These are phyloP conservation scores for Typha latifolia DNA, from an alignment of 176 grass and related monocot species.

Conservation along the genomic window DNA sequence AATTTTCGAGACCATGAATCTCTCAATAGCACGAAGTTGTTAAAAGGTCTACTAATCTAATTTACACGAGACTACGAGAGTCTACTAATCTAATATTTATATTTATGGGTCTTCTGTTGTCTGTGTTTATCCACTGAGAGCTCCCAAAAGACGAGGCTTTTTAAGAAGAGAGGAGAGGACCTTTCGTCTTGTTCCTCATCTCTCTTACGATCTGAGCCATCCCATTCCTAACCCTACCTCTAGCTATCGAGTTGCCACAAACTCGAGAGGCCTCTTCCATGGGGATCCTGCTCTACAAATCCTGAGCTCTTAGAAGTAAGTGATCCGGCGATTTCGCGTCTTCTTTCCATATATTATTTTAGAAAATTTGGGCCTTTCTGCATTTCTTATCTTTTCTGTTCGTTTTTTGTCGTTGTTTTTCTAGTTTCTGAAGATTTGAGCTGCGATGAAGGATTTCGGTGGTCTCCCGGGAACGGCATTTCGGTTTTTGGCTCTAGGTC, in stretches of 20 bases:
- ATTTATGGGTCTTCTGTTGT: neutral
- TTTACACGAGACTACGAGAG: neutral
- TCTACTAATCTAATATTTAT: neutral
- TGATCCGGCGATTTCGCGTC: neutral
- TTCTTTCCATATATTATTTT: neutral
- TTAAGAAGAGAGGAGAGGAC: neutral
- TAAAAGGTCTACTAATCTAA: no score
- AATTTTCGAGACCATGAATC: no score
- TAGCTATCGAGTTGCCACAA: neutral
- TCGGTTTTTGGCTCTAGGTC: neutral
- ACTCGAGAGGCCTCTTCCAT: neutral
- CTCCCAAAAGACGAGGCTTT: neutral
- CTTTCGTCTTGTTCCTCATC: neutral
- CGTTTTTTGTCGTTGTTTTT: neutral
- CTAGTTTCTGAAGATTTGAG: neutral
- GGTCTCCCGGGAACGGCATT: neutral
- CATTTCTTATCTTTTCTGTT: neutral
- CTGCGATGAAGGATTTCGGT: neutral
- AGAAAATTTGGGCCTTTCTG: neutral
- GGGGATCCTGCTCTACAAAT: neutral
- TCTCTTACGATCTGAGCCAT: neutral
- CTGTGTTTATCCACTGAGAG: neutral
- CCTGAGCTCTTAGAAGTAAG: neutral
- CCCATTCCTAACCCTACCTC: neutral
- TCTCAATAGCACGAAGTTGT: no score